Conservation (phyloP, 768 basidiomycete genomes). For the Lentinula lateritia region DNA sequence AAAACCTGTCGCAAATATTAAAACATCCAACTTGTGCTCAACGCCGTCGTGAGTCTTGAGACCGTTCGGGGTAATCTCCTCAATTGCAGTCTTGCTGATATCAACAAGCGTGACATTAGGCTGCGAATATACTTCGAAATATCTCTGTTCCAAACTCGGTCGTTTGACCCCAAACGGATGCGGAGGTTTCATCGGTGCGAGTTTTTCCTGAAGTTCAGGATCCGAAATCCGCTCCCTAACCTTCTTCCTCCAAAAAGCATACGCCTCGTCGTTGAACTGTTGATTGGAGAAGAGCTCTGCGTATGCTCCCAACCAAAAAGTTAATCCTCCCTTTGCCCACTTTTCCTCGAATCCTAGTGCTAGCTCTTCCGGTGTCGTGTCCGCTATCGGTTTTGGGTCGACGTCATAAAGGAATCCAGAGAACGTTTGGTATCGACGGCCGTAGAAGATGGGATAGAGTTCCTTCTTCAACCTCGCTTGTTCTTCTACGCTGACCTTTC, state of each 20-base stretch:
- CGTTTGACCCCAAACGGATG: constrained; percentile 5
- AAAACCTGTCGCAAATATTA: constrained; percentile 5
- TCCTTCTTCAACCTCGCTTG: not conserved
- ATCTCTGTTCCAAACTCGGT: constrained; percentile 2
- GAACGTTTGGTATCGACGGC: not conserved
- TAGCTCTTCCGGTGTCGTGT: constrained; percentile 9
- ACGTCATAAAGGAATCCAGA: constrained; percentile 1
- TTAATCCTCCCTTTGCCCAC: constrained; percentile 10
- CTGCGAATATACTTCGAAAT: not conserved
- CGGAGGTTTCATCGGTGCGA: constrained; percentile 1
- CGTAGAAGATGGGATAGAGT: not conserved
- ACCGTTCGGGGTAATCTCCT: constrained; percentile 1
- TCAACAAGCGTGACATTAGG: constrained; percentile 5
- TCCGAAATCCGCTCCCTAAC: not conserved
- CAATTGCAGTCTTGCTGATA: not conserved
- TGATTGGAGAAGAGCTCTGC: not conserved
- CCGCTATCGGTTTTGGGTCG: not conserved
- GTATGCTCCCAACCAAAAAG: not conserved
- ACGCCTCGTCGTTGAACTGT: constrained; percentile 1
- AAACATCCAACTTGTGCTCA: constrained; percentile 2
- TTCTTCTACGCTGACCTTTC: not conserved
- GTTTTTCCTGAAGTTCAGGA: constrained; percentile 2
- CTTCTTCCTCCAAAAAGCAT: constrained; percentile 7
- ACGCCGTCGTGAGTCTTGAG: not conserved
- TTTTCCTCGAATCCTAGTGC: constrained; percentile 7